Conservation (phyloP, 2,329 filamentous ascomycete genomes). For the Alternaria sp. region DNA sequence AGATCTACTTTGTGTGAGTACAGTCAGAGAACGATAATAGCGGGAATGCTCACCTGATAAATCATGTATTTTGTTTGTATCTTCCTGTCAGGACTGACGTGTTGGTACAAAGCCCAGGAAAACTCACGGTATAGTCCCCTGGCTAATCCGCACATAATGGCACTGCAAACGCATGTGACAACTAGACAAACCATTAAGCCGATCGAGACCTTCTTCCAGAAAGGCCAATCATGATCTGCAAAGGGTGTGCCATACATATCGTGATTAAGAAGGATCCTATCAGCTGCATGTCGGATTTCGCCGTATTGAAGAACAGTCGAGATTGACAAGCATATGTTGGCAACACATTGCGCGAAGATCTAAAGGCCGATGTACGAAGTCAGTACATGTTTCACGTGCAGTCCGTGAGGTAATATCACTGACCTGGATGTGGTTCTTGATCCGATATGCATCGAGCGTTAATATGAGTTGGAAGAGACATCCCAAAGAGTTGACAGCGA, state of each 20-base stretch:
- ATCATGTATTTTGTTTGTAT: slow-evolving; percentile 21
- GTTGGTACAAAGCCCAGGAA: slow-evolving; percentile 28
- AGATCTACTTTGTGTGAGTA: slow-evolving; percentile 13
- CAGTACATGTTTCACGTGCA: neutral
- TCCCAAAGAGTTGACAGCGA: slow-evolving; percentile 27
- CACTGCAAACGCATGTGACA: slow-evolving; percentile 12
- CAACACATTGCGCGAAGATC: slow-evolving; percentile 28
- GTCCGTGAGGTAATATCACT: neutral
- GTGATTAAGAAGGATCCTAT: neutral
- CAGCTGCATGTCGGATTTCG: slow-evolving; percentile 14
- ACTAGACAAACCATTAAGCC: slow-evolving; percentile 7
- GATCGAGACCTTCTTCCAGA: slow-evolving; percentile 14
- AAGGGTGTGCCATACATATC: slow-evolving; percentile 18
- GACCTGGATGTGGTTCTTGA: slow-evolving; percentile 35
- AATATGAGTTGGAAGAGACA: slow-evolving; percentile 30
- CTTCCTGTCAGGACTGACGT: slow-evolving; percentile 23
- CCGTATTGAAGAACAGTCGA: slow-evolving; percentile 30
- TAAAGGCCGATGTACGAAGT: neutral
- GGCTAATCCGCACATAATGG: slow-evolving; percentile 7
- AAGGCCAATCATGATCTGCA: slow-evolving; percentile 20
- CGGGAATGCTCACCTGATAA: slow-evolving; percentile 20
- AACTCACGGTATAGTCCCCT: slow-evolving; percentile 23
- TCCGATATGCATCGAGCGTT: slow-evolving; percentile 33
- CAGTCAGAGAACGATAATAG: neutral
- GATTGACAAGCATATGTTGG: slow-evolving; percentile 27